Conservation (phyloP, 257 asterid genomes). For the Leptodermis oblonga region DNA sequence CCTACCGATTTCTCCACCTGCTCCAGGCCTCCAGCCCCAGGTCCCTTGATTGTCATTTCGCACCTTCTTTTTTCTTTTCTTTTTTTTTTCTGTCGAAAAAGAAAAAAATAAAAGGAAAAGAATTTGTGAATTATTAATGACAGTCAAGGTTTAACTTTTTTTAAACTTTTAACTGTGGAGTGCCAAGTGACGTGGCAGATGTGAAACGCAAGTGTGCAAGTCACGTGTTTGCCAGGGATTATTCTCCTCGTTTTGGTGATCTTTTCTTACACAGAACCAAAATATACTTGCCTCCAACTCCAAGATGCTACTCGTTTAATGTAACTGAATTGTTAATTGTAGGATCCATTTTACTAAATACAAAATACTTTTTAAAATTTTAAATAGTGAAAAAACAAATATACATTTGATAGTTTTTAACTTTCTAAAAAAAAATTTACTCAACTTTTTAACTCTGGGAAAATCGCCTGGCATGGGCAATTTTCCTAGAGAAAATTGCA, state of each 20-base stretch:
- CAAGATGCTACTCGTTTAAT: neutral
- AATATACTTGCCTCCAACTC: neutral
- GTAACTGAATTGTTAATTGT: too few species aligned
- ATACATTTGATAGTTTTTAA: too few species aligned
- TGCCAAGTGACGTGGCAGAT: neutral
- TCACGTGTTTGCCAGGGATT: constrained; percentile 16
- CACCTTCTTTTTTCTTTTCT: neutral
- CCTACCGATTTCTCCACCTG: constrained; percentile 2
- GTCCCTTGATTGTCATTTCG: neutral
- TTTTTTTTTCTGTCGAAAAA: too few species aligned
- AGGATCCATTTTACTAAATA: too few species aligned
- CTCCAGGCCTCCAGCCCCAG: too few species aligned
- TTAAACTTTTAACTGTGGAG: neutral
- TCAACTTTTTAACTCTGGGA: too few species aligned
- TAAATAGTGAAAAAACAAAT: too few species aligned
- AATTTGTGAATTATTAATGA: neutral
- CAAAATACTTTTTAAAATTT: too few species aligned
- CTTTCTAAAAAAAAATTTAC: too few species aligned
- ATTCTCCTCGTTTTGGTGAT: neutral
- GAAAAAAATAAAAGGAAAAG: neutral
- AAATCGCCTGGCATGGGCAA: too few species aligned
- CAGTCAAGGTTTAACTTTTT: neutral
- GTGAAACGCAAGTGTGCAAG: constrained; percentile 3
- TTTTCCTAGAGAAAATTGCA: too few species aligned
- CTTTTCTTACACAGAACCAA: neutral